Conservation (phyloP, 1,139 yeast species). For the Wickerhamomyces sp. region DNA sequence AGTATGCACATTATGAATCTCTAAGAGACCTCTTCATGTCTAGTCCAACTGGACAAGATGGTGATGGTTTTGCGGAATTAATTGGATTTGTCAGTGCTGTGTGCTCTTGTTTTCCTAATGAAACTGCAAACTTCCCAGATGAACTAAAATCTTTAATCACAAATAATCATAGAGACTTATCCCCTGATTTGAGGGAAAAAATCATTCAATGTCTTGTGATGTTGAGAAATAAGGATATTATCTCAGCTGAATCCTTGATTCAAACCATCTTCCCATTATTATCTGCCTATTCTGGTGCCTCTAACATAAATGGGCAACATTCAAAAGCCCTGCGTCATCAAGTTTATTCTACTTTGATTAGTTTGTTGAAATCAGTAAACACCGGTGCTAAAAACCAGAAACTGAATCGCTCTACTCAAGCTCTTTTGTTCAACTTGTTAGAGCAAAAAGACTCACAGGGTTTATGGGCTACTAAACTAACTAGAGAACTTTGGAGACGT, state of each 20-base stretch:
- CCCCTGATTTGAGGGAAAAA: slow-evolving; percentile 86
- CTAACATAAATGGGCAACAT: slow-evolving; percentile 58
- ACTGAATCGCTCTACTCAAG: slow-evolving; percentile 85
- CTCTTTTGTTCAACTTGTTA: slow-evolving; percentile 77
- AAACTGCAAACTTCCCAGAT: slow-evolving; percentile 77
- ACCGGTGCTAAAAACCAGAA: slow-evolving; percentile 84
- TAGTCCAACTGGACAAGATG: slow-evolving; percentile 52
- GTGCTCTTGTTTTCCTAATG: slow-evolving; percentile 83
- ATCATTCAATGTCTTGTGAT: slow-evolving; percentile 84
- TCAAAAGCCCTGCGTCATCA: slow-evolving; percentile 82
- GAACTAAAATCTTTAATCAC: slow-evolving; percentile 67
- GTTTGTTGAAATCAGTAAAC: slow-evolving; percentile 76
- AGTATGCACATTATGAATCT: slow-evolving; percentile 88
- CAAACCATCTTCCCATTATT: slow-evolving; percentile 87
- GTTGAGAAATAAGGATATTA: slow-evolving; percentile 84
- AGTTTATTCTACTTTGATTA: slow-evolving; percentile 72
- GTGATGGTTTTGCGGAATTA: slow-evolving; percentile 73
- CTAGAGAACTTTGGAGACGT: slow-evolving; percentile 94
- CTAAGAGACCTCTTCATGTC: slow-evolving; percentile 75
- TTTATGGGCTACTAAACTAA: slow-evolving; percentile 92
- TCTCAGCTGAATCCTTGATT: slow-evolving; percentile 73
- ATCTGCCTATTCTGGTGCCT: slow-evolving; percentile 48
- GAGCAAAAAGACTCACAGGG: slow-evolving; percentile 81
- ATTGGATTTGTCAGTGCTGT: slow-evolving; percentile 92
- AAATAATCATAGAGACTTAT: slow-evolving; percentile 73